These are phyloP conservation scores for Syncephalastrum racemosum DNA, from an alignment of 371 early-diverging fungal genomes.

Conservation along the genomic window DNA sequence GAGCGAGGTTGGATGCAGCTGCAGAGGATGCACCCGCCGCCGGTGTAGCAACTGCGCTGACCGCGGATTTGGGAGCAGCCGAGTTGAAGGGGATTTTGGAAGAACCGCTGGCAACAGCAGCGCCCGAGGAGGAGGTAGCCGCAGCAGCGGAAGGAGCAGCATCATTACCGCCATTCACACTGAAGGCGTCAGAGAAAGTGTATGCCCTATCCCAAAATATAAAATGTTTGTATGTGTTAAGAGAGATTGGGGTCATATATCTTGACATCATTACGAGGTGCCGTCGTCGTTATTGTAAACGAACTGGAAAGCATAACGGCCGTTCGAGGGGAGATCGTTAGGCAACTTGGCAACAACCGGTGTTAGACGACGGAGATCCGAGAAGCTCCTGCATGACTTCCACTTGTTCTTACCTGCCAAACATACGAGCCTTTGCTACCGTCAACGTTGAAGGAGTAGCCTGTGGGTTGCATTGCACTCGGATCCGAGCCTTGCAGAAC, in stretches of 20 bases:
- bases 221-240: not conserved
- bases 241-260: not conserved
- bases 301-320: conserved; percentile 13
- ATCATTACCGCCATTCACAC: conserved; percentile 5
- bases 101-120: not conserved
- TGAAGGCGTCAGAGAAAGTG: conserved; percentile 13
- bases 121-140: conserved; percentile 7
- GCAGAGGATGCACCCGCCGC: no score
- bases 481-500: conserved; percentile 12
- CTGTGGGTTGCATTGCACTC: conserved; percentile 11
- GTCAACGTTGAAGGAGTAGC: conserved; percentile 10
- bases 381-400: not conserved
- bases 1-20: no score
- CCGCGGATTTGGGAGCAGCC: no score
- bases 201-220: conserved; percentile 2
- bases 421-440: conserved; percentile 10
- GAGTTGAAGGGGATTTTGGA: no score
- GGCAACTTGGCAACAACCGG: conserved; percentile 11
- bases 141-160: conserved; percentile 1
- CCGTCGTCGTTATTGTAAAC: conserved; percentile 7
- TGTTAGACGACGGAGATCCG: conserved; percentile 7
- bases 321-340: conserved; percentile 8
- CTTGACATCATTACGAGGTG: not conserved
- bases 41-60: no score
- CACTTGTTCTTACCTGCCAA: conserved; percentile 13